Evolutionary conservation across 2,329 filamentous ascomycete species (phyloP), one percentile per base, ranked within the genome.

Genomic region (Trichoderma cornu-damae): DNA sequence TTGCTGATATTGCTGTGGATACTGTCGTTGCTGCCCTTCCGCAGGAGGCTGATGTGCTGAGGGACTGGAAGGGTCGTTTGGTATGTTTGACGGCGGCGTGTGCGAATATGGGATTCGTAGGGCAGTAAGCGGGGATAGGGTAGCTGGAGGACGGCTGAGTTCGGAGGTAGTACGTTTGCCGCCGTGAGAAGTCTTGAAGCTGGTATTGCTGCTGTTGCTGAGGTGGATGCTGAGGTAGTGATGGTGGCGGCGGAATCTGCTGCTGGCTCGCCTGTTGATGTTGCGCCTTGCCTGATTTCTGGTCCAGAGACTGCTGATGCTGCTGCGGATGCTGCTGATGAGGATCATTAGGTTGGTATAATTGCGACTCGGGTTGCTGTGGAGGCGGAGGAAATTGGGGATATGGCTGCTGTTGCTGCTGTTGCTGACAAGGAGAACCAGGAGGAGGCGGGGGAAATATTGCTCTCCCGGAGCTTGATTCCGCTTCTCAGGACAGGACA

Each of bases 41-140:
- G 24, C 5, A 5, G 24, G 16, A 30, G 51, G 32, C 32, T 55
- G 51, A 16, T 55, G 38, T 22, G 2, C 42, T 7, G 51, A 46
- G 9, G 51, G 38, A 50, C 47, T 28, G 16, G 55, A 16, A 16
- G 60, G 35, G 24, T 20, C 46, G 50, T 48, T 53, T 26, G 1
- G 40, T 30, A 6, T 35, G 12, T 59, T 42, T 2, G 61, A 54
- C 1, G 68, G 67, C 24, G 67, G 67, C 5, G 67, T n/a, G 65
- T 1, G 68, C 67, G 60, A 70, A 70, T 35, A 60, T 59, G 32
- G 69, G 67, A 26, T 65, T 62, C 2, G 67, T 67, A 47, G 69
- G 68, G 38, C 69, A 63, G 40, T 71, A 70, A 3, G 64, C 59
- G 2, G 69, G 68, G 22, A 71, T 70, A 6, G 59, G 44, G 22